Evolutionary conservation across 2,329 filamentous ascomycete species (phyloP).

Genomic region (Tolypocladium nubicola): DNA sequence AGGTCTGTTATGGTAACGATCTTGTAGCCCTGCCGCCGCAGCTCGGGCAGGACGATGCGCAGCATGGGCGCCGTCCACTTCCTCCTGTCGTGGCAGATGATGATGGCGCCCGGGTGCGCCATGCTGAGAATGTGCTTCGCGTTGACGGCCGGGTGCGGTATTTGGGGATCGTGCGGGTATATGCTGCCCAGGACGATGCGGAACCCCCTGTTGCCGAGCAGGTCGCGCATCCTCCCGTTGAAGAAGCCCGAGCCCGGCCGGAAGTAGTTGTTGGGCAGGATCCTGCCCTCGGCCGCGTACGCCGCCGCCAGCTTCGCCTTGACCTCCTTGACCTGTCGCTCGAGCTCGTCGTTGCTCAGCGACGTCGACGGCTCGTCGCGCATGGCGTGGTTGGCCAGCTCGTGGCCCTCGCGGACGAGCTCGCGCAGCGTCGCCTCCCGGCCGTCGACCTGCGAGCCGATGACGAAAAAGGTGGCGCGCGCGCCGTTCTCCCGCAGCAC

Average conservation of each 20-base stretch:
- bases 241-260: slow-evolving; percentile 81
- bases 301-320: slow-evolving; percentile 47
- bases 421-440: slow-evolving; percentile 43
- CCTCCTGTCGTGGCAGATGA: slow-evolving; percentile 78
- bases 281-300: slow-evolving; percentile 35
- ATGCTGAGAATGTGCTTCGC: slow-evolving; percentile 72
- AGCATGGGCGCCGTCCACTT: slow-evolving; percentile 80
- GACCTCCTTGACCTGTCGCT: slow-evolving; percentile 53
- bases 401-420: slow-evolving; percentile 52
- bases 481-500: slow-evolving; percentile 56
- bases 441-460: slow-evolving; percentile 62
- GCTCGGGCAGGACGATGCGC: slow-evolving; percentile 57
- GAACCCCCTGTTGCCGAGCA: slow-evolving; percentile 53
- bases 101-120: slow-evolving; percentile 63
- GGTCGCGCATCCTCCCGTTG: slow-evolving; percentile 54
- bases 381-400: slow-evolving; percentile 85
- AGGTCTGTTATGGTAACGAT: slow-evolving; percentile 63
- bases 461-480: slow-evolving; percentile 79
- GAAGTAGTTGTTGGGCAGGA: slow-evolving; percentile 56
- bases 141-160: slow-evolving; percentile 58
- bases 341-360: slow-evolving; percentile 48
- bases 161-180: slow-evolving; percentile 88
- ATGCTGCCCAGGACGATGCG: slow-evolving; percentile 70
- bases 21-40: slow-evolving; percentile 58
- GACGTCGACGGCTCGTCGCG: slow-evolving; percentile 65